A percentile compares a stretch with the other conserved stretches of the same genome.
phyloP scores from a whole-genome alignment of 768 basidiomycete species.

The Lactifluus volemus region DNA sequence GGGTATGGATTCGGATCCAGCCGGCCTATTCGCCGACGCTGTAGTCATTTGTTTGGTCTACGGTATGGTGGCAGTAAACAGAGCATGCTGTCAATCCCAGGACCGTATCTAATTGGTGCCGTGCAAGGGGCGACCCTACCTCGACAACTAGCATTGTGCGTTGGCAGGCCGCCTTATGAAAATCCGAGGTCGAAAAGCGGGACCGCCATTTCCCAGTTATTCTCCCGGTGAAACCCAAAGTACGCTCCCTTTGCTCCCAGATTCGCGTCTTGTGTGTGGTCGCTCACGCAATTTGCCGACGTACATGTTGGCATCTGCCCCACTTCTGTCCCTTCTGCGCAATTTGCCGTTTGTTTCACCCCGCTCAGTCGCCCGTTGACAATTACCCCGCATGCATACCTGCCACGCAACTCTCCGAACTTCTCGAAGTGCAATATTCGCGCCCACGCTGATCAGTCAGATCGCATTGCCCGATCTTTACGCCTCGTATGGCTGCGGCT shows the following conservation, averaged over 20 bases:
- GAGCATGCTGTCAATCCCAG: neutral
- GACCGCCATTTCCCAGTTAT: neutral
- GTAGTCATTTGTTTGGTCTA: neutral
- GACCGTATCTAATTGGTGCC: neutral
- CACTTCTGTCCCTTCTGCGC: constrained; percentile 5
- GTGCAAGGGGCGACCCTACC: neutral
- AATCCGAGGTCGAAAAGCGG: neutral
- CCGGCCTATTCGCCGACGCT: neutral
- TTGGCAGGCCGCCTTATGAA: neutral
- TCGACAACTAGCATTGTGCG: neutral
- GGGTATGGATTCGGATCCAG: constrained; percentile 3
- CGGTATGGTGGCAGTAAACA: neutral
- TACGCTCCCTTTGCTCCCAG: neutral
- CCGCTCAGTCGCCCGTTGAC: neutral
- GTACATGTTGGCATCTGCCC: neutral
- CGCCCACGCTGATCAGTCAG: constrained; percentile 10
- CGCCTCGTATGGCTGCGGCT: neutral
- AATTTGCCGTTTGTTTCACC: constrained; percentile 1
- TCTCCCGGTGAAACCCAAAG: neutral
- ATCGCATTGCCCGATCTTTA: constrained; percentile 5
- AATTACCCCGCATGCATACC: constrained; percentile 14
- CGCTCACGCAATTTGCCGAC: neutral
- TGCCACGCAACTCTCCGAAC: constrained; percentile 15
- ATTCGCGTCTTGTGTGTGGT: neutral
- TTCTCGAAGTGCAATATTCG: constrained; percentile 13